A percentile compares a stretch with the other conserved stretches of the same genome.
phyloP scores from a whole-genome alignment of 352 stramenopile species.

The Pythium phragmitis region DNA sequence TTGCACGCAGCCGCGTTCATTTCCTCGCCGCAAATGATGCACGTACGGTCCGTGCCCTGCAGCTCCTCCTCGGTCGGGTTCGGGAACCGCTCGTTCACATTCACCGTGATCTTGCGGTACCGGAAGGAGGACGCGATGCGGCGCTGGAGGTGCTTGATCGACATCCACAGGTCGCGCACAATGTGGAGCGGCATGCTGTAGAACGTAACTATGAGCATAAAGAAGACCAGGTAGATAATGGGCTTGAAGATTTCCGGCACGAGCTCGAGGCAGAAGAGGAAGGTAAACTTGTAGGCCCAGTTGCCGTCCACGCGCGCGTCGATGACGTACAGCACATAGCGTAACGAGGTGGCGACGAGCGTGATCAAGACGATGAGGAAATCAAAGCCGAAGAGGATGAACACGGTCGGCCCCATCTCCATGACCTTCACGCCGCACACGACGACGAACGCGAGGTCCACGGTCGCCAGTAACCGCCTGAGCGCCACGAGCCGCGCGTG shows the following conservation, averaged over 20 bases:
- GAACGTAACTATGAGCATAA: conserved; percentile 97
- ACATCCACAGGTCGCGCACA: conserved; percentile 96
- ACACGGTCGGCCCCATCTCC: conserved; percentile 88
- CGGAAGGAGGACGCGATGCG: conserved; percentile 85
- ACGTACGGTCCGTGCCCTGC: conserved; percentile 89
- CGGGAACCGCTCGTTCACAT: conserved; percentile 96
- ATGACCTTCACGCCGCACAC: conserved; percentile 79
- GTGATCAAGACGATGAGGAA: conserved; percentile 94
- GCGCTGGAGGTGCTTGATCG: conserved; percentile 81
- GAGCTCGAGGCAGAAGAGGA: conserved; percentile 96
- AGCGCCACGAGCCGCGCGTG: conserved; percentile 90
- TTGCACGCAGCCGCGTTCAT: conserved; percentile 92
- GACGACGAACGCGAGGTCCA: conserved; percentile 91
- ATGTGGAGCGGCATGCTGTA: conserved; percentile 98
- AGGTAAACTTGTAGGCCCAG: conserved; percentile 90
- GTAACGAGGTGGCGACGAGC: conserved; percentile 86
- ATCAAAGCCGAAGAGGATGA: conserved; percentile 98
- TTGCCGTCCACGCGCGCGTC: conserved; percentile 88
- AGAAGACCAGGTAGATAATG: conserved; percentile 97
- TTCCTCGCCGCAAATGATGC: conserved; percentile 96
- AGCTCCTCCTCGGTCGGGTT: conserved; percentile 94
- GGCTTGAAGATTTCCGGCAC: conserved; percentile 95
- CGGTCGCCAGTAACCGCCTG: conserved; percentile 76
- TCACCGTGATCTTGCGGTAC: conserved; percentile 94
- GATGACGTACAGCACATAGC: conserved; percentile 93